Evolutionary conservation across 2,329 filamentous ascomycete genomes (phyloP).

Genomic region (Nectriaceae sp.): DNA sequence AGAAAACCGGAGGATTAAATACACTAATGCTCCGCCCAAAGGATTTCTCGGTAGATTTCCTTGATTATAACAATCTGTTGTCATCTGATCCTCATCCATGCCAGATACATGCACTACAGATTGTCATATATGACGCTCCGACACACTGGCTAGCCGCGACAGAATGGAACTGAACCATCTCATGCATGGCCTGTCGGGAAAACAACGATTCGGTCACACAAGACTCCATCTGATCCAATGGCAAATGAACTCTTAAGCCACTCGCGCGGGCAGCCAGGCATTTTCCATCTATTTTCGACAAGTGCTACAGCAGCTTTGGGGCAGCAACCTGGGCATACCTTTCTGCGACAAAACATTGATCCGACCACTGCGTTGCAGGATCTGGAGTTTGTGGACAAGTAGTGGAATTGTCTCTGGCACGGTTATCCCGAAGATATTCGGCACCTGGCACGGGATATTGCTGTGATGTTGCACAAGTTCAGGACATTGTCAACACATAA

Average conservation of each 20-base stretch:
- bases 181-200: neutral
- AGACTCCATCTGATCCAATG: constrained; percentile 20
- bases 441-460: neutral
- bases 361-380: constrained; percentile 2
- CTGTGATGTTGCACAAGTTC: neutral
- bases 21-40: constrained; percentile 8
- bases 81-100: constrained; percentile 18
- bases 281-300: constrained; percentile 28
- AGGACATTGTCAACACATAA: too few species aligned
- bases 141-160: constrained; percentile 23
- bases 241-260: constrained; percentile 15
- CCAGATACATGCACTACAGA: constrained; percentile 24
- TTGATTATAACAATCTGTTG: constrained; percentile 11
- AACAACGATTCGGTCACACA: constrained; percentile 3
- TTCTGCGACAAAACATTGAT: neutral
- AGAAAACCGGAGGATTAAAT: constrained; percentile 7
- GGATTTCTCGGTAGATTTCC: too few species aligned
- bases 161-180: neutral
- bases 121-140: constrained; percentile 28
- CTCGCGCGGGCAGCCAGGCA: constrained; percentile 27
- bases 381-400: neutral
- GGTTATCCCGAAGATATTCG: neutral
- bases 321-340: constrained; percentile 8
- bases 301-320: constrained; percentile 16
- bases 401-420: neutral